Percentiles rank a stretch among this genome's conserved stretches.
Evolutionary conservation across 2,329 filamentous ascomycete genomes (phyloP).

Genomic region (Emmonsiellopsis sp.): DNA sequence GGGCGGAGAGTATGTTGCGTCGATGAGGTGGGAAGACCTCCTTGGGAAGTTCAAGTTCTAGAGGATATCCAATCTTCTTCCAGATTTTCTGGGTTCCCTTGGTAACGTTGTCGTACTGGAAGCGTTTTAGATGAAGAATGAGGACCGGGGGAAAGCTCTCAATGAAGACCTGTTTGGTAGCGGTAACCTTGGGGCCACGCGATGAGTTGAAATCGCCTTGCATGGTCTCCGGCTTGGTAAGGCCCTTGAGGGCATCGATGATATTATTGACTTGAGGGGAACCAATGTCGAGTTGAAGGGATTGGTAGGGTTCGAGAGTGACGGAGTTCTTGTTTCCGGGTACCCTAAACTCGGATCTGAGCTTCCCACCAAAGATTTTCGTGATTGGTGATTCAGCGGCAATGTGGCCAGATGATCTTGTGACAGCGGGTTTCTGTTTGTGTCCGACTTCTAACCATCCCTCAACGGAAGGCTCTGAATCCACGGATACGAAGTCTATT

Average conservation of each 20-base stretch:
- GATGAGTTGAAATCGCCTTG: conserved; percentile 76
- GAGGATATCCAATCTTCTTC: conserved; percentile 93
- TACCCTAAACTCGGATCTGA: conserved; percentile 81
- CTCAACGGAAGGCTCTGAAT: conserved; percentile 38
- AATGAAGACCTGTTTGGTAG: conserved; percentile 91
- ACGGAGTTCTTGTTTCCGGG: conserved; percentile 83
- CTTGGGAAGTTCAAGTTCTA: conserved; percentile 86
- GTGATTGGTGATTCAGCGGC: conserved; percentile 72
- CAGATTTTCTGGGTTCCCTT: conserved; percentile 89
- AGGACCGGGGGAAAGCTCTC: conserved; percentile 84
- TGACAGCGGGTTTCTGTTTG: conserved; percentile 79
- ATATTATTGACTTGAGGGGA: conserved; percentile 81
- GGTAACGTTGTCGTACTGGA: conserved; percentile 82
- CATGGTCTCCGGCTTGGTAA: conserved; percentile 75
- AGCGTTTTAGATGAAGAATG: conserved; percentile 91
- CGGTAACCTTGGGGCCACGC: conserved; percentile 64
- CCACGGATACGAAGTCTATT: conserved; percentile 28
- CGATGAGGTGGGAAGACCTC: conserved; percentile 76
- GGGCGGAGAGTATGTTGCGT: conserved; percentile 54
- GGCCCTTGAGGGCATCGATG: conserved; percentile 73
- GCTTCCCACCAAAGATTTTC: conserved; percentile 86
- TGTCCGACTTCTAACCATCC: conserved; percentile 94
- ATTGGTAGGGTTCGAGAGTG: conserved; percentile 86
- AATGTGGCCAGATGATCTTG: conserved; percentile 70
- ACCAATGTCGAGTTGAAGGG: conserved; percentile 88